Evolutionary conservation across 371 early-diverging fungal species (phyloP).

Genomic region (Saksenaea vasiformis): DNA sequence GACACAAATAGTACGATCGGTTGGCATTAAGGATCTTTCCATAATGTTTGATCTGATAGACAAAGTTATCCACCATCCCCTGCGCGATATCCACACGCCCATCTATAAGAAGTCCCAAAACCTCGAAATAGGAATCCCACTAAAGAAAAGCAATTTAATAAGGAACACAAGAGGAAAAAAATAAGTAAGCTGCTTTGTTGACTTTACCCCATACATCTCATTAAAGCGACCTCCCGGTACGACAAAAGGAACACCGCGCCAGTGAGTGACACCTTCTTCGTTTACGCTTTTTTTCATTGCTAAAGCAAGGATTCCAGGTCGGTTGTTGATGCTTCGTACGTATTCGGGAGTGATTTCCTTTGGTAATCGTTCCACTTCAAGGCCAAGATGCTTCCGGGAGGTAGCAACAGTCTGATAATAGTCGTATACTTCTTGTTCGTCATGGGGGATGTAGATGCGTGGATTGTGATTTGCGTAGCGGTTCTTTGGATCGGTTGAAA

Average conservation of each 20-base stretch:
- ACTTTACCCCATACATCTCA: constrained; percentile 86
- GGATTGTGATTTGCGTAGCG: constrained; percentile 68
- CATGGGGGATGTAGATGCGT: constrained; percentile 86
- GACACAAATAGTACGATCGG: constrained; percentile 88
- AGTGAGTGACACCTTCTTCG: constrained; percentile 40
- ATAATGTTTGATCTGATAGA: constrained; percentile 90
- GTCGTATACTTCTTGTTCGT: constrained; percentile 69
- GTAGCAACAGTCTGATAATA: constrained; percentile 75
- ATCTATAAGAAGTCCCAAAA: constrained; percentile 81
- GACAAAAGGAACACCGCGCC: constrained; percentile 84
- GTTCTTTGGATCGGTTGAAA: constrained; percentile 90
- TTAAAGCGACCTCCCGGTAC: constrained; percentile 97
- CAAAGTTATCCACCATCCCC: constrained; percentile 94
- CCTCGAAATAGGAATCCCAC: constrained; percentile 94
- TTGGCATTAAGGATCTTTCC: constrained; percentile 96
- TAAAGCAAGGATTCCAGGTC: constrained; percentile 87
- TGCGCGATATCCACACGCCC: constrained; percentile 77
- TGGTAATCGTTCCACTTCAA: constrained; percentile 84
- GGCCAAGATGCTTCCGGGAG: constrained; percentile 63
- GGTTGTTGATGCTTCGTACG: constrained; percentile 83
- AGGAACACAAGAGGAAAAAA: not conserved
- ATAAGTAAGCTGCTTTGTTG: not conserved
- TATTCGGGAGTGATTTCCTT: constrained; percentile 81
- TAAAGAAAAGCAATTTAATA: not conserved
- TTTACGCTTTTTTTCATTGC: constrained; percentile 63